phyloP scores from a whole-genome alignment of 164 flowering plant species.

The Vitis amurensis region DNA sequence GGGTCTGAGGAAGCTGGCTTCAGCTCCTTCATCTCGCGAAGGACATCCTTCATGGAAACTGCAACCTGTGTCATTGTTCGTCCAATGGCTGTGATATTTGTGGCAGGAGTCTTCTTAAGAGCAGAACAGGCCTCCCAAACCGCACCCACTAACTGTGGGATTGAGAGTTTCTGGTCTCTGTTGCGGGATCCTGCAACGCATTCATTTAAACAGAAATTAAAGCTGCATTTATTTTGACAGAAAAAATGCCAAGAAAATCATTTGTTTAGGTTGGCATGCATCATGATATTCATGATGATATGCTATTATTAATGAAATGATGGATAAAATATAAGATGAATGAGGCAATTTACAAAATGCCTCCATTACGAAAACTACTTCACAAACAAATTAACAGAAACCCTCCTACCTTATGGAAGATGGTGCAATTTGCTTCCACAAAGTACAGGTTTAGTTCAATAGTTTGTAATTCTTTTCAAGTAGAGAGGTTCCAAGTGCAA shows the following conservation, averaged over 20 bases:
- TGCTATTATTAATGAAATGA: neutral
- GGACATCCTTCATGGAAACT: slow-evolving; percentile 83
- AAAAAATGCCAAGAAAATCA: too few species aligned
- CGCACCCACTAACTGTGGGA: slow-evolving; percentile 66
- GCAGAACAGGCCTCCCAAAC: slow-evolving; percentile 86
- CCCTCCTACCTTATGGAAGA: too few species aligned
- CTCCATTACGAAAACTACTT: neutral
- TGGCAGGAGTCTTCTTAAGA: slow-evolving; percentile 74
- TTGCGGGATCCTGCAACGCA: slow-evolving; percentile 42
- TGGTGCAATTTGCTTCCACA: too few species aligned
- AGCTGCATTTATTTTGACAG: too few species aligned
- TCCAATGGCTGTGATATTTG: slow-evolving; percentile 80
- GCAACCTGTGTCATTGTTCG: slow-evolving; percentile 83
- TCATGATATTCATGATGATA: neutral
- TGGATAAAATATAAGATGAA: neutral
- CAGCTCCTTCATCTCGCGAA: slow-evolving; percentile 90
- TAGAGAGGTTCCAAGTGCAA: too few species aligned
- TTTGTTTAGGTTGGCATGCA: neutral
- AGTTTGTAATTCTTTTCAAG: too few species aligned
- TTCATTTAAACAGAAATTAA: neutral
- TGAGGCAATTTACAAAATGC: neutral
- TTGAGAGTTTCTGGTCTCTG: slow-evolving; percentile 33
- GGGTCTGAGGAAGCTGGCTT: slow-evolving; percentile 46
- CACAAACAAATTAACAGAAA: neutral
- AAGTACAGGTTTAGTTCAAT: too few species aligned